Base-by-base conservation (phyloP, 2,329 filamentous ascomycete species). In the Acephala macrosclerotiorum region DNA sequence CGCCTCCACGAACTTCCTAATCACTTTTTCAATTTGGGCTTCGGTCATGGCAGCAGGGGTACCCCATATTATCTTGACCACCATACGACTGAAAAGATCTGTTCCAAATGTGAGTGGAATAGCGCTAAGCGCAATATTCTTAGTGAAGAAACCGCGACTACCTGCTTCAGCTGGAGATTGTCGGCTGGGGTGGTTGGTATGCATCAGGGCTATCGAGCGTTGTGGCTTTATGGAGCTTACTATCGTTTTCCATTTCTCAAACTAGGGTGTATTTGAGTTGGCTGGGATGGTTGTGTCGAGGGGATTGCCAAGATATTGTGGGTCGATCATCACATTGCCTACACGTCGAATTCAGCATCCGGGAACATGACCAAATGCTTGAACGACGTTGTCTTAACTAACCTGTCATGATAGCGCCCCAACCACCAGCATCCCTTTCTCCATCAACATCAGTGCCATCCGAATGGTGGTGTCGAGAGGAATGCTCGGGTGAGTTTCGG, bases 11-110 rank as follows among this genome's bases (percentile, higher is more conserved):
- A 89, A 90, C 53, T 83, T 80, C 7, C 74, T 71, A 9, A 88
- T 80, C 0, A 86, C 83, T 0, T 79, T 77, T 20, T 83, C 77
- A 51, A 90, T 87, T 45, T 91, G 87, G 0, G 75, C 73, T 0
- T 75, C 33, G 0, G 79, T 84, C 84, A 91, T 87, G 60, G 82
- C 88, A 53, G 82, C 80, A 0, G 88, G 88, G 0, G 81, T 83
- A 2, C 85, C 84, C 61, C 86, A 85, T 0, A 81, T 47, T 0
- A 85, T n/a, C 0, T 61, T 60, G 2, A 73, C 74, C 12, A 47
- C 53, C 12, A 55, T 42, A 14, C 68, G 70, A 0, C 80, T 75
- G 2, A 84, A 2, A 2, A 79, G 16, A 0, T 79, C 77, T 0
- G 74, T 40, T 0, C 83, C 83, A 8, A 85, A 71, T 2, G 78